phyloP scores from a whole-genome alignment of 225 moss, liverwort and hornwort genomes.

The Pleurozium schreberi region DNA sequence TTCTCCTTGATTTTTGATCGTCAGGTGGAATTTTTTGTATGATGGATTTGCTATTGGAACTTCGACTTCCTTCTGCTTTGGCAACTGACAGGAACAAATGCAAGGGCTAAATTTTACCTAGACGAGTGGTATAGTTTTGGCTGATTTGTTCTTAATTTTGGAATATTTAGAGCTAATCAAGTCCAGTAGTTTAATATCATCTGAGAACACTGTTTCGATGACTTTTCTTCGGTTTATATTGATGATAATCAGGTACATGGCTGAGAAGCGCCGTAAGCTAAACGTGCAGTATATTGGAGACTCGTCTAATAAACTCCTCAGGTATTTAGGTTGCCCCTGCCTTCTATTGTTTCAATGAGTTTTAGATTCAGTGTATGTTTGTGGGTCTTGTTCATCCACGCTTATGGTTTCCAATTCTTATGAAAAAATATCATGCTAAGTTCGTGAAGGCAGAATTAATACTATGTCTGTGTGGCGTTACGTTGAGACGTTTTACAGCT shows the following conservation, averaged over 20 bases:
- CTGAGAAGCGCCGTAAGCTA: constrained; percentile 86
- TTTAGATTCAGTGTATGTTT: not conserved
- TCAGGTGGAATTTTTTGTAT: not conserved
- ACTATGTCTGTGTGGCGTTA: not conserved
- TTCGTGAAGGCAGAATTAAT: not conserved
- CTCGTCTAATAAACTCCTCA: constrained; percentile 50
- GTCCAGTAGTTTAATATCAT: not conserved
- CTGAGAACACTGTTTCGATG: not conserved
- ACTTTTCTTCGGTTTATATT: not conserved
- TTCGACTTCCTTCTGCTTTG: not conserved
- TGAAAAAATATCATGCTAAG: not conserved
- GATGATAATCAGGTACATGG: constrained; percentile 61
- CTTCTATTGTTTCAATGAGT: not conserved
- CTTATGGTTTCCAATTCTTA: not conserved
- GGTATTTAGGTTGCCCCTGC: constrained; percentile 17
- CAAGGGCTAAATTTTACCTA: not conserved
- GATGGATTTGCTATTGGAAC: not conserved
- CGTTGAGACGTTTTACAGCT: not conserved
- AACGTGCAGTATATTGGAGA: constrained; percentile 62
- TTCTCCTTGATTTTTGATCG: not conserved
- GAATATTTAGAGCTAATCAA: not conserved
- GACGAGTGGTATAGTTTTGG: not conserved
- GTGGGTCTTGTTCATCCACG: not conserved
- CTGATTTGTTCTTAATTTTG: not conserved
- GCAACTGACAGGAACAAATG: not conserved